These are phyloP conservation scores for Arachnopeziza araneosa DNA, from an alignment of 2,329 filamentous ascomycete genomes.

Conservation along the genomic window DNA sequence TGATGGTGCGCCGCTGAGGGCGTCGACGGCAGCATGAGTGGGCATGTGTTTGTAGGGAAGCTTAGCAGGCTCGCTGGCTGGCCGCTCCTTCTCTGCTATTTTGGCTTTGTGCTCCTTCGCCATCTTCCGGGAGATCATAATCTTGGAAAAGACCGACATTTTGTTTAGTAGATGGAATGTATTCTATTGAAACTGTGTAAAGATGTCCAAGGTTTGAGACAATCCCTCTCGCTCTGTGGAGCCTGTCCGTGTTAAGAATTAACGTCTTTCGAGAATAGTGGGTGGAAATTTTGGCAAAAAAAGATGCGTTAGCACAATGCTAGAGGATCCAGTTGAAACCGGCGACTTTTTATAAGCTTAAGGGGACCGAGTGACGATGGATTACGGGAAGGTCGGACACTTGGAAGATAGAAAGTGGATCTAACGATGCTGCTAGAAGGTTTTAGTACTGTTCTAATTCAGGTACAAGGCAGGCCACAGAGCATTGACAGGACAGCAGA, in stretches of 20 bases:
- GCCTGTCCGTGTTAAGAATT: not conserved
- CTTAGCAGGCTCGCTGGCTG: slow-evolving; percentile 29
- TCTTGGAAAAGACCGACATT: slow-evolving; percentile 54
- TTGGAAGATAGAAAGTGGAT: not conserved
- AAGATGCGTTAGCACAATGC: not conserved
- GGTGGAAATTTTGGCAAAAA: not conserved
- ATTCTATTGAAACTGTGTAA: not conserved
- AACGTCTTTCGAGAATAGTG: not conserved
- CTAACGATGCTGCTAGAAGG: not conserved
- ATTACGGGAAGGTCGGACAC: not conserved
- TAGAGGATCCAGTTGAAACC: not conserved
- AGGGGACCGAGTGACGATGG: not conserved
- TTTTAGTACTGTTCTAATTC: not conserved
- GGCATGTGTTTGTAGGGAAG: slow-evolving; percentile 54
- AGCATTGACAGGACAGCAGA: not conserved
- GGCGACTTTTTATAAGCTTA: not conserved
- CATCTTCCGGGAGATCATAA: slow-evolving; percentile 47
- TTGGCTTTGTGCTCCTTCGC: slow-evolving; percentile 50
- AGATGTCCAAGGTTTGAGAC: not conserved
- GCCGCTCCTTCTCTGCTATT: slow-evolving; percentile 41
- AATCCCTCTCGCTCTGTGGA: not conserved
- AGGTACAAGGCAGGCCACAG: not conserved
- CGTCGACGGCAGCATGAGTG: slow-evolving; percentile 56
- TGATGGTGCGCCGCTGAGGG: slow-evolving; percentile 47
- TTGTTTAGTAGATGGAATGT: not conserved